Evolutionary conservation across 2,329 filamentous ascomycete species (phyloP), one percentile per base, ranked within the genome.

Genomic region (Didymella glomerata): DNA sequence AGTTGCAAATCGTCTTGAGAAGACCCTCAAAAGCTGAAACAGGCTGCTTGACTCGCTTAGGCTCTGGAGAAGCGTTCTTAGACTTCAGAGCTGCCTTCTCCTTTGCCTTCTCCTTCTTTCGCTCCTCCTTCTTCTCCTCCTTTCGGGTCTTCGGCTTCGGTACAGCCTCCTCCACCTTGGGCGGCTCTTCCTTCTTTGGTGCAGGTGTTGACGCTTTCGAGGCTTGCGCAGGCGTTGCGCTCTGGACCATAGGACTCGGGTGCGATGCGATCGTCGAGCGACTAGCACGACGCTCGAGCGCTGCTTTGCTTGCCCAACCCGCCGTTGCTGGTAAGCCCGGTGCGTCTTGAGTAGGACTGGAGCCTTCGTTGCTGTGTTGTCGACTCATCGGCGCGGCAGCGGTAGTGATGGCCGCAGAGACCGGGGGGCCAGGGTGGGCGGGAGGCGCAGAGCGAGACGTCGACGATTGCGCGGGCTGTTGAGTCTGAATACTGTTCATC

Each of bases 241-340:
- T 79, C 2, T 79, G 74, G 22, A 81, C 84, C 36, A 90, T 90
- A 45, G 94, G 93, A 73, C 93, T 97, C 2, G 92, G 89, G 25
- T 91, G 88, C 20, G 91, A 90, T 64, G 87, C 88, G 70, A 90
- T 96, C 0, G 91, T 93, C 30, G 91, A 90, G 66, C 93, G 87
- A 70, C 93, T 97, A 60, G 86, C 91, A 67, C 85, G 86, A 70
- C 88, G 88, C 77, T 86, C 92, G 58, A 83, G 84, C 64, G 84
- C 89, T 86, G 74, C 88, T 82, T 80, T 88, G 63, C 85, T 88
- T 20, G 94, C 95, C 95, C 95, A 99, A 72, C 90, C 97, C 4
- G 94, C 95, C 3, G 93, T 93, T 1, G 93, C 92, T 2, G 95
- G 96, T 41, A 99, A 82, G n/a, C 93, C 95, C 38, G 95, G 93